Conservation (phyloP, 2,329 filamentous ascomycete genomes). For the Botryotinia globosa region DNA sequence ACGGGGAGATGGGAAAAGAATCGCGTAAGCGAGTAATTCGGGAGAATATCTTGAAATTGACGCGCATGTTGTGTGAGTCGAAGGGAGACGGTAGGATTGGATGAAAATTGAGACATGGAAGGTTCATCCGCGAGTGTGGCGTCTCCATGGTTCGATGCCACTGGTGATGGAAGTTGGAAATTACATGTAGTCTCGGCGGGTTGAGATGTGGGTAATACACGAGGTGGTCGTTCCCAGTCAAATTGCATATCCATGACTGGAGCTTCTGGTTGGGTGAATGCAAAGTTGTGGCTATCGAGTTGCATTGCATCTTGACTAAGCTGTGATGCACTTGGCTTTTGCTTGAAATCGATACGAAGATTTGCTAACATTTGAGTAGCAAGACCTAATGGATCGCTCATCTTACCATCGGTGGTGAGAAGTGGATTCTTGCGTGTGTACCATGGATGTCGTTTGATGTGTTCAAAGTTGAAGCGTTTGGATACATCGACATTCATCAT, state of each 20-base stretch:
- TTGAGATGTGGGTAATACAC: conserved; percentile 42
- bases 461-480: conserved; percentile 78
- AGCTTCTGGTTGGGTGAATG: conserved; percentile 83
- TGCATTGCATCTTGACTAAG: conserved; percentile 61
- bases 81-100: conserved; percentile 72
- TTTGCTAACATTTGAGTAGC: conserved; percentile 95
- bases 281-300: conserved; percentile 59
- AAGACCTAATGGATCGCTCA: conserved; percentile 75
- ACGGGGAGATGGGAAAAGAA: conserved; percentile 85
- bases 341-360: conserved; percentile 81
- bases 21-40: conserved; percentile 79
- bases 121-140: conserved; percentile 76
- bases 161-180: conserved; percentile 43
- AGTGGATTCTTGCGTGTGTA: conserved; percentile 80
- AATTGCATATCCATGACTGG: conserved; percentile 72
- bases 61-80: conserved; percentile 86
- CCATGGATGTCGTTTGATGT: conserved; percentile 91
- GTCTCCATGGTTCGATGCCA: neutral
- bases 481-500: conserved; percentile 82
- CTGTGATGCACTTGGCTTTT: conserved; percentile 51
- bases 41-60: conserved; percentile 86
- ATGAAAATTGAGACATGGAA: conserved; percentile 80
- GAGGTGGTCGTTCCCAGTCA: conserved; percentile 77
- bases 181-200: conserved; percentile 46
- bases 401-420: conserved; percentile 68